phyloP scores from a whole-genome alignment of 1,284 basidiomycete species.

The Flammula alnicola region DNA sequence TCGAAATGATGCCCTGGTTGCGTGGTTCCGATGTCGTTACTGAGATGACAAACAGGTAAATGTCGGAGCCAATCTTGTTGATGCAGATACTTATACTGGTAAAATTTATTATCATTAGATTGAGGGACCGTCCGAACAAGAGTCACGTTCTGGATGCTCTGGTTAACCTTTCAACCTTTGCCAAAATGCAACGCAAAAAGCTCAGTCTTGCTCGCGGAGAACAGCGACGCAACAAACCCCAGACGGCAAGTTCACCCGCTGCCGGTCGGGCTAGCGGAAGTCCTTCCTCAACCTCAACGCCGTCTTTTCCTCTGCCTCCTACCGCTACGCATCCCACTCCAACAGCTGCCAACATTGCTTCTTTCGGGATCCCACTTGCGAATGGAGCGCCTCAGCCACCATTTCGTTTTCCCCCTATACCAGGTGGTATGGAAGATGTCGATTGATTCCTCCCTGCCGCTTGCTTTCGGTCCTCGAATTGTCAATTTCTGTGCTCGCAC shows the following conservation, averaged over 20 bases:
- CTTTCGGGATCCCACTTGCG: not conserved
- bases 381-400: constrained; percentile 3
- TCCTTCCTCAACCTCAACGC: constrained; percentile 1
- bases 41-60: constrained; percentile 57
- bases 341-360: too few relatives aligned
- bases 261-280: too few relatives aligned
- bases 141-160: constrained; percentile 55
- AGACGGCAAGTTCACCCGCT: too few relatives aligned
- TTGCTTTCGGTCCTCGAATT: not conserved
- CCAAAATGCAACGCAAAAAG: constrained; percentile 52
- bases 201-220: constrained; percentile 20
- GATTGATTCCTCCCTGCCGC: constrained; percentile 16
- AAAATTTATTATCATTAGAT: constrained; percentile 37
- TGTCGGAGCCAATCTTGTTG: not conserved
- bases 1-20: constrained; percentile 61
- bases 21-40: constrained; percentile 52
- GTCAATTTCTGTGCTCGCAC: not conserved
- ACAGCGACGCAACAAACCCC: constrained; percentile 16
- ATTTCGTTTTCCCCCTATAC: constrained; percentile 11
- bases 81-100: not conserved
- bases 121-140: constrained; percentile 58
- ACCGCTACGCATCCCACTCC: too few relatives aligned
- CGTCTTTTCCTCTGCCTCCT: constrained; percentile 1
- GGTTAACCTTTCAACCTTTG: constrained; percentile 51
- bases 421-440: constrained; percentile 28